A percentile compares a stretch with the other conserved stretches of the same genome.
Conservation (phyloP, 1,284 basidiomycete species). For the Spongispora temasekensis region DNA sequence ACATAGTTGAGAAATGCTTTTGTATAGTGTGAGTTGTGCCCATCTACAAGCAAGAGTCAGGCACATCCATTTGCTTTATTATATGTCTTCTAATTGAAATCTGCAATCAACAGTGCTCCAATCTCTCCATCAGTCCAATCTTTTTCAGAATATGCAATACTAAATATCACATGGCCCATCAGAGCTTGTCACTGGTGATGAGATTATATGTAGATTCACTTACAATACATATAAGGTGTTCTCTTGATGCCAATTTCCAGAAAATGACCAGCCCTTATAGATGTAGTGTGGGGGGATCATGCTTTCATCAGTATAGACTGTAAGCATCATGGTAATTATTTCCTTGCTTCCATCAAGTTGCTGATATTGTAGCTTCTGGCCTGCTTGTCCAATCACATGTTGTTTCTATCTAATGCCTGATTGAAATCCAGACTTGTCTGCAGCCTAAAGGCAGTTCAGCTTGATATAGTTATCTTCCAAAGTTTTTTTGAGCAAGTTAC, state of each 20-base stretch:
- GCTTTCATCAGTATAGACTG: conserved; percentile 4
- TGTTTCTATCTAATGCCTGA: not conserved
- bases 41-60: not conserved
- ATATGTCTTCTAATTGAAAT: not conserved
- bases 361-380: conserved; percentile 2
- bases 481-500: too few relatives aligned
- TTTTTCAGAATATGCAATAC: not conserved
- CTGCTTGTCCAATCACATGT: not conserved
- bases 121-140: not conserved
- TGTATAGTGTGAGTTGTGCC: conserved; percentile 1
- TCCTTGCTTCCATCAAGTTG: conserved; percentile 1
- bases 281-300: not conserved
- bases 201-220: not conserved
- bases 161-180: not conserved
- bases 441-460: conserved; percentile 2
- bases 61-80: not conserved
- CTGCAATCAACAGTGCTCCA: not conserved
- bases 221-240: not conserved
- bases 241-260: conserved; percentile 1
- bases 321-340: conserved; percentile 7
- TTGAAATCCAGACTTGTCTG: conserved; percentile 7
- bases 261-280: conserved; percentile 4
- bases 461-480: not conserved
- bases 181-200: not conserved
- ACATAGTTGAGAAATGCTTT: not conserved